Evolutionary conservation across 2,329 filamentous ascomycete genomes (phyloP), one percentile per base, ranked within the genome.

Genomic region (Lecanicillium sp.): DNA sequence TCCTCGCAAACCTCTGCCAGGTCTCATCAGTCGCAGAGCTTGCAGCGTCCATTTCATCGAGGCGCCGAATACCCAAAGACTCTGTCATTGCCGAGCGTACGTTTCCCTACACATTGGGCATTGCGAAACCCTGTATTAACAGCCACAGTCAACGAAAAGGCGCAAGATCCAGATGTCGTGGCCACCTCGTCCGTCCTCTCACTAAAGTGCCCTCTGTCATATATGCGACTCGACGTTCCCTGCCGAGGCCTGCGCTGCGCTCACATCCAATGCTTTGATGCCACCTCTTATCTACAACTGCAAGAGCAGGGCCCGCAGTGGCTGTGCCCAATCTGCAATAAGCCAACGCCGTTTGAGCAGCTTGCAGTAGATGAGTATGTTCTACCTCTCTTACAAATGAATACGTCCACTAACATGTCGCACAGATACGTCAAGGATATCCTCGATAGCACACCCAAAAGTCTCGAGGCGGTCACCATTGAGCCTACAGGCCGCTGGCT

Each of bases 251-350:
- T 79, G 3, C 64, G 80, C 25, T 98, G 92, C 64, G 82, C 77
- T 3, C 92, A 98, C 58, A 85, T 92, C 18, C 87, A 94, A 56
- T 98, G 92, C 57, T 98, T 97, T 50, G 92, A 98, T 58, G 90
- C 85, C 3, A 82, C 79, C 3, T 94, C 87, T 2, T 98, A 96
- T 56, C 71, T 98, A 15, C 87, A 95, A 51, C 66, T 98, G 19
- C 90, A 97, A 57, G 88, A 97, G 57, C 92, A 98, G 65, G 90
- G 87, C 0, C 92, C 92, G 0, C 94, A 92, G 14, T 98, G 92
- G 92, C 72, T 80, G n/a, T 98, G 92, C 53, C 92, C 92, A 1
- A 82, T 96, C 17, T 98, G 92, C 66, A 90, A 83, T 60, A 94
- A 89, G 54, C 64, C 77, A 1, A 81, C 88, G 2, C 78, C 81